These are phyloP conservation scores for Spathaspora hagerdaliae DNA, from an alignment of 805 yeast genomes.

Conservation along the genomic window DNA sequence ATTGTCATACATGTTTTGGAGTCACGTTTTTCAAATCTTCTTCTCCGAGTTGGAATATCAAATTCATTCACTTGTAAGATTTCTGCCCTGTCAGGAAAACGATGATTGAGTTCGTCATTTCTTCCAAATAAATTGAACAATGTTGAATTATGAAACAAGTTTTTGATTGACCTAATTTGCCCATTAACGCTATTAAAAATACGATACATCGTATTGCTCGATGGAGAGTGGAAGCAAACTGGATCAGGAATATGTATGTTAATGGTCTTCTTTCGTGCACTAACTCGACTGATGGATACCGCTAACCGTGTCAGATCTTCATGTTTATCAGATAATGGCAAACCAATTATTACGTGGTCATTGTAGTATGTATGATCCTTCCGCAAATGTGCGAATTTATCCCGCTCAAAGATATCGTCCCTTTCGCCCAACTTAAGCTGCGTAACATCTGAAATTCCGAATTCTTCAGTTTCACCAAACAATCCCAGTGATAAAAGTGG, in stretches of 20 bases:
- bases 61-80: not conserved
- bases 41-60: slow-evolving; percentile 4
- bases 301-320: slow-evolving; percentile 15
- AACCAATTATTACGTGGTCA: slow-evolving; percentile 29
- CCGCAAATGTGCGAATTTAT: slow-evolving; percentile 31
- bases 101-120: slow-evolving; percentile 7
- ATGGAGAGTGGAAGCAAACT: slow-evolving; percentile 30
- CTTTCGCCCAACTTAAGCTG: not conserved
- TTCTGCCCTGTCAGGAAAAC: slow-evolving; percentile 6
- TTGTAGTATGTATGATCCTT: slow-evolving; percentile 14
- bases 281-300: slow-evolving; percentile 34
- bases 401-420: slow-evolving; percentile 6
- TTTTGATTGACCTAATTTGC: slow-evolving; percentile 8
- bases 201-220: slow-evolving; percentile 12
- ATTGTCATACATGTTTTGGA: slow-evolving; percentile 29
- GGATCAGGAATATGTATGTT: slow-evolving; percentile 43
- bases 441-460: not conserved
- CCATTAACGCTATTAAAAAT: slow-evolving; percentile 6
- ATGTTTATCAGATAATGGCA: slow-evolving; percentile 13
- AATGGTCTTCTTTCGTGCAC: slow-evolving; percentile 29
- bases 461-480: slow-evolving; percentile 7
- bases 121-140: slow-evolving; percentile 13
- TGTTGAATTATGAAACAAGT: slow-evolving; percentile 8
- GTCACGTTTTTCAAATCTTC: slow-evolving; percentile 11
- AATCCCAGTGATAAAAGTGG: slow-evolving; percentile 8